phyloP scores from a whole-genome alignment of 2,329 filamentous ascomycete species.

The Fusarium circinatum region DNA sequence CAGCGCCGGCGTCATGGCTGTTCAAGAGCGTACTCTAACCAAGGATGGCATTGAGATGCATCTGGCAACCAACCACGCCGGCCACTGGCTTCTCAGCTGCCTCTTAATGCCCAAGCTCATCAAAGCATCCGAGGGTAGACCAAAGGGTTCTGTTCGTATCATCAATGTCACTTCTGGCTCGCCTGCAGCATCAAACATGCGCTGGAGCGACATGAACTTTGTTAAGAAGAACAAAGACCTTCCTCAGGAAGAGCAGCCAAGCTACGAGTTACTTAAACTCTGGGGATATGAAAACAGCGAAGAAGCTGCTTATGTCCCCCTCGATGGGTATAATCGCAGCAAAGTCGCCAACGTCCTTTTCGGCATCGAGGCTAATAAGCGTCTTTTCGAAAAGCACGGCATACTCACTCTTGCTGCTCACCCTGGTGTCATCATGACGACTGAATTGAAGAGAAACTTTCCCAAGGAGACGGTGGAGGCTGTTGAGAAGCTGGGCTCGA shows the following conservation, averaged over 20 bases:
- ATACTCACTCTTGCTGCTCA: background rate
- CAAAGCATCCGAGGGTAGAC: background rate
- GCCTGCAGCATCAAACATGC: background rate
- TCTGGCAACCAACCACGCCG: conserved; percentile 9
- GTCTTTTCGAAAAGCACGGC: background rate
- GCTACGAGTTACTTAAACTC: background rate
- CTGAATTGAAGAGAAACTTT: background rate
- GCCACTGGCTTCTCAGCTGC: conserved; percentile 3
- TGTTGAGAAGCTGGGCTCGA: background rate
- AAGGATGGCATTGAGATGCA: conserved; percentile 9
- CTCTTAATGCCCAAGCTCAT: conserved; percentile 11
- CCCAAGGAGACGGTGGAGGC: background rate
- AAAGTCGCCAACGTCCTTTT: conserved; percentile 17
- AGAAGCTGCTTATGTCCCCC: background rate
- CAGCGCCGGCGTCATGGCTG: background rate
- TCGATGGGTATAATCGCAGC: background rate
- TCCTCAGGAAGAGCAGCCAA: background rate
- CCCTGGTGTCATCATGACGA: background rate
- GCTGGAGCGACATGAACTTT: conserved; percentile 24
- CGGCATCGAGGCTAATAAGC: conserved; percentile 2
- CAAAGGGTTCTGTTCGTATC: background rate
- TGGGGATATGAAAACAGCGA: conserved; percentile 4
- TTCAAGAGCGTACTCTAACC: background rate
- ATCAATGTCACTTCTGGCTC: conserved; percentile 3
- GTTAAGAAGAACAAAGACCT: conserved; percentile 13